These are phyloP conservation scores for Triticum aestivum DNA, from an alignment of 176 grass and related monocot species.

Conservation along the genomic window DNA sequence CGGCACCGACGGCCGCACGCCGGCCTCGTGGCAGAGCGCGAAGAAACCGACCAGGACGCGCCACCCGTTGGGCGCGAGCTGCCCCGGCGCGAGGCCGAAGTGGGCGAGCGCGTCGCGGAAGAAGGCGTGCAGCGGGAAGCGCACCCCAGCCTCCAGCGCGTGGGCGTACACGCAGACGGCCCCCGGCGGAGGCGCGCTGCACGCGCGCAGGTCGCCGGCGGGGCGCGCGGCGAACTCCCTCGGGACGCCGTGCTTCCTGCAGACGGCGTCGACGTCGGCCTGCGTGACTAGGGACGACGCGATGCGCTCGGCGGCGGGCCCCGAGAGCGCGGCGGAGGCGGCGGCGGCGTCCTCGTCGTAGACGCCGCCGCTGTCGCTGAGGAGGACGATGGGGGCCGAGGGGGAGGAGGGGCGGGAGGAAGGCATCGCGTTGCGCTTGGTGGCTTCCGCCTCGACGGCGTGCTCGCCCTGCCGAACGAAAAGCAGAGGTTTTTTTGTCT, in stretches of 20 bases:
- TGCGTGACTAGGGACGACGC: not conserved
- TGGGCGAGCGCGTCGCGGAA: not conserved
- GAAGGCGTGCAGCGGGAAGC: not conserved
- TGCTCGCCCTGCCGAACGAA: too few relatives aligned
- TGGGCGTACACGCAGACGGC: too few relatives aligned
- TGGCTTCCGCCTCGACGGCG: too few relatives aligned
- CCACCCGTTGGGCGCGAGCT: constrained; percentile 13
- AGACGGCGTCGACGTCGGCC: not conserved
- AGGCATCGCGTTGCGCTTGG: too few relatives aligned
- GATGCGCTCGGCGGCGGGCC: too few relatives aligned
- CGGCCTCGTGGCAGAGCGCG: not conserved
- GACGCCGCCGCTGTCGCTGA: too few relatives aligned
- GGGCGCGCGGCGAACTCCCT: not conserved
- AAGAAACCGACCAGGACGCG: not conserved
- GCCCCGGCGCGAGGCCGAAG: not conserved
- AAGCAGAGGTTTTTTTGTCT: too few relatives aligned
- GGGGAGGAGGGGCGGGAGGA: too few relatives aligned
- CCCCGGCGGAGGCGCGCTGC: too few relatives aligned
- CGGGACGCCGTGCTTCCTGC: not conserved
- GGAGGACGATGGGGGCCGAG: too few relatives aligned
- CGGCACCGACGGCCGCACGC: not conserved
- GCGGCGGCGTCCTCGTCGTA: too few relatives aligned
- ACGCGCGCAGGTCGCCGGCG: not conserved
- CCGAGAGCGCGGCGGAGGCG: too few relatives aligned
- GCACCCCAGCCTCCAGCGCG: not conserved